Percentiles rank a stretch among this genome's conserved stretches.
Conservation (phyloP, 2,329 filamentous ascomycete genomes). For the Claviceps sp. region DNA sequence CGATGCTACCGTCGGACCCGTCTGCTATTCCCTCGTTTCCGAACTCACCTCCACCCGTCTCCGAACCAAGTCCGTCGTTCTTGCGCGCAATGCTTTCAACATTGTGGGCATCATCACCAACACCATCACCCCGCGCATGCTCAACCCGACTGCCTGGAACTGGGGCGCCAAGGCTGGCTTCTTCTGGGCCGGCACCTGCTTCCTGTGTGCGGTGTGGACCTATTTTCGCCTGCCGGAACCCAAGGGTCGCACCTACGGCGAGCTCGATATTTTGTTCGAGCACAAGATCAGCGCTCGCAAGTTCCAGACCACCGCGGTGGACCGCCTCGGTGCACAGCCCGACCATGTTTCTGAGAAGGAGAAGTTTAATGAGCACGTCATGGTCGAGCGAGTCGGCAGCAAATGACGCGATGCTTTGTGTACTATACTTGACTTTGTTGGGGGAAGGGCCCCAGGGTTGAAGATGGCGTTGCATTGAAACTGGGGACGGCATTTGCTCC, state of each 20-base stretch:
- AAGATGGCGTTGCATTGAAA: too few relatives aligned
- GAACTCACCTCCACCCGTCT: conserved; percentile 32
- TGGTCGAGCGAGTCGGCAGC: conserved; percentile 8
- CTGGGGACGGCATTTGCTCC: too few relatives aligned
- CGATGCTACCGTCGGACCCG: conserved; percentile 28
- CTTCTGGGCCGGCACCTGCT: conserved; percentile 31
- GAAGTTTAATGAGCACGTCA: conserved; percentile 8
- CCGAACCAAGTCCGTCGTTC: conserved; percentile 31
- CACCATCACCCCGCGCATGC: conserved; percentile 31
- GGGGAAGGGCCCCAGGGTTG: too few relatives aligned
- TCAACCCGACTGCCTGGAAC: conserved; percentile 32
- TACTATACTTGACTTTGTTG: too few relatives aligned
- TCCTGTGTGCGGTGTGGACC: conserved; percentile 33
- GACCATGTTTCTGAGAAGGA: conserved; percentile 9
- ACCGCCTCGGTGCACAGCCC: conserved; percentile 12
- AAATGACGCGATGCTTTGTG: neutral
- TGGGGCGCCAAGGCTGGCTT: conserved; percentile 35
- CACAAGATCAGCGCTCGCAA: conserved; percentile 26
- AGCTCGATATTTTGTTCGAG: conserved; percentile 43
- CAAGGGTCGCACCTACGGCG: conserved; percentile 37
- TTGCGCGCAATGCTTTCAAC: conserved; percentile 35
- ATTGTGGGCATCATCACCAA: conserved; percentile 33
- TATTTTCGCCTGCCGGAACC: conserved; percentile 42
- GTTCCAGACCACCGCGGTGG: conserved; percentile 22
- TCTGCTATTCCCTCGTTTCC: conserved; percentile 73